Percentiles rank a stretch among this genome's conserved stretches.
phyloP scores from a whole-genome alignment of 805 yeast species.

The Wickerhamomyces ciferrii region DNA sequence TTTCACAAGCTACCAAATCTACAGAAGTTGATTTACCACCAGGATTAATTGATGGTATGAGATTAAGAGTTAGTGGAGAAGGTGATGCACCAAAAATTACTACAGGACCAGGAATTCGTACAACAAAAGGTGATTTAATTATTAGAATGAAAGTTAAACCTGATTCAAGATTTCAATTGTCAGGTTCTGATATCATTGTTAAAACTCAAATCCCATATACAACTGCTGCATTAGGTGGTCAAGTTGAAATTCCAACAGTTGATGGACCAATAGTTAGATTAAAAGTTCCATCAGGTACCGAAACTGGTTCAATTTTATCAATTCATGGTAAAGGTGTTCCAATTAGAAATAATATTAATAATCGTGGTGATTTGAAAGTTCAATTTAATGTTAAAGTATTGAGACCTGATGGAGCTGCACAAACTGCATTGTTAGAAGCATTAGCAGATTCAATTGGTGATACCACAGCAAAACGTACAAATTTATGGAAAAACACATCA shows the following conservation, averaged over 20 bases:
- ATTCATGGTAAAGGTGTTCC: conserved; percentile 91
- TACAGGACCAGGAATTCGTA: conserved; percentile 60
- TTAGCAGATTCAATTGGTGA: conserved; percentile 90
- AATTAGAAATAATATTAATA: conserved; percentile 39
- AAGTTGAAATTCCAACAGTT: conserved; percentile 83
- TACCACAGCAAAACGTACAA: conserved; percentile 62
- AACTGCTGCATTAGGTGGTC: conserved; percentile 95
- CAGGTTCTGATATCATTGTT: conserved; percentile 60
- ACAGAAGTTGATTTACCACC: conserved; percentile 83
- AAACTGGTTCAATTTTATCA: conserved; percentile 64
- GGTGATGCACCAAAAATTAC: conserved; percentile 88
- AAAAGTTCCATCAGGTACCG: conserved; percentile 82
- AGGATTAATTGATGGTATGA: conserved; percentile 83
- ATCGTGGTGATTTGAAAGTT: conserved; percentile 80
- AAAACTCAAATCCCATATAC: conserved; percentile 78
- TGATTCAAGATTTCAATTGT: conserved; percentile 66
- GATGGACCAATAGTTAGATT: conserved; percentile 73
- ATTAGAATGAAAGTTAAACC: conserved; percentile 74
- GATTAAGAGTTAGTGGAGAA: conserved; percentile 77
- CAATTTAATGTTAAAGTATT: conserved; percentile 64
- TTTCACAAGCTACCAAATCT: conserved; percentile 56
- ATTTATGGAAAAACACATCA: conserved; percentile 12
- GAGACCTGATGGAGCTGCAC: conserved; percentile 77
- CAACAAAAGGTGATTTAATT: conserved; percentile 82
- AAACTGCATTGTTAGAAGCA: conserved; percentile 86